Conservation (phyloP, 2,329 filamentous ascomycete genomes). For the Plectosphaerella plurivora region DNA sequence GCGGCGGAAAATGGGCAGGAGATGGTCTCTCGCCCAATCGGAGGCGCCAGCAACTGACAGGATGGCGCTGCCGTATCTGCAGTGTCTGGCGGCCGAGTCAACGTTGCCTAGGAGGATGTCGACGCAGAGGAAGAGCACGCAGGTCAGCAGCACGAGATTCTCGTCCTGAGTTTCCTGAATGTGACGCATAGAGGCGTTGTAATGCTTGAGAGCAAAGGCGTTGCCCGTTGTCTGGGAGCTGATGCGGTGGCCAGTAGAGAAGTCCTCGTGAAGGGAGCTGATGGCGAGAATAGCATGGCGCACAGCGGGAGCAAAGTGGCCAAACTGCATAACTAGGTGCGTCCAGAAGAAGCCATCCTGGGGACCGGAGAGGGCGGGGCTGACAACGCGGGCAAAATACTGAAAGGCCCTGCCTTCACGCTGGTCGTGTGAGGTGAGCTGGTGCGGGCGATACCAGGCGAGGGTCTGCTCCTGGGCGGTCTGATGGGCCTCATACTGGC, state of each 20-base stretch:
- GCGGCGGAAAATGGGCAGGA: constrained; percentile 1
- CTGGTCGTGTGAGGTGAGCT: constrained; percentile 12
- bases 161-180: constrained; percentile 18
- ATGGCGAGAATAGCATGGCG: constrained; percentile 46
- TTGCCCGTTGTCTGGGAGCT: constrained; percentile 5
- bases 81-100: constrained; percentile 32
- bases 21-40: neutral
- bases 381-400: constrained; percentile 8
- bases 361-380: constrained; percentile 5
- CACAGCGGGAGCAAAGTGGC: constrained; percentile 38
- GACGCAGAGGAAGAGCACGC: constrained; percentile 47
- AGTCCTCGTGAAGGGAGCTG: constrained; percentile 37
- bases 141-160: constrained; percentile 34
- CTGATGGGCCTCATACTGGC: neutral
- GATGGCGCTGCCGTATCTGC: constrained; percentile 4
- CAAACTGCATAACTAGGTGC: constrained; percentile 40
- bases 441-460: constrained; percentile 10
- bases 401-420: constrained; percentile 8
- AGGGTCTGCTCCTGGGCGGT: constrained; percentile 6
- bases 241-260: constrained; percentile 7
- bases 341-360: constrained; percentile 32
- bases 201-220: constrained; percentile 16
- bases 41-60: neutral
- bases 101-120: constrained; percentile 47
- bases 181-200: constrained; percentile 19